phyloP scores from a whole-genome alignment of 106 monocot genomes.

The Agapanthus africanus region DNA sequence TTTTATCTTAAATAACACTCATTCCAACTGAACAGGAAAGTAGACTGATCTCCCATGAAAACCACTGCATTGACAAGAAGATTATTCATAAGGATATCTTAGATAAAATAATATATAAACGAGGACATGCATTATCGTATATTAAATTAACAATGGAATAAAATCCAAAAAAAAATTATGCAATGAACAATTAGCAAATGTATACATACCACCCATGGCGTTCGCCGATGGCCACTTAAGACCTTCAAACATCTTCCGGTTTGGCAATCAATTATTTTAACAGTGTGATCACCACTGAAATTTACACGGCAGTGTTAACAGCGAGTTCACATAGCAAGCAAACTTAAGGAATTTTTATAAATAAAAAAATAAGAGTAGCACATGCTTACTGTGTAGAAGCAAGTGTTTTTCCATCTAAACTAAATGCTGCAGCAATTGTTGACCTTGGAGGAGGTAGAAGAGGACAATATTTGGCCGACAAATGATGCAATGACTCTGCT shows the following conservation, averaged over 20 bases:
- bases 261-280: constrained; percentile 87
- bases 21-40: background rate
- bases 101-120: no score
- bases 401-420: constrained; percentile 82
- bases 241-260: constrained; percentile 87
- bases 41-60: background rate
- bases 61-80: background rate
- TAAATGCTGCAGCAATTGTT: constrained; percentile 98
- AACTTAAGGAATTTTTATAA: background rate
- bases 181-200: background rate
- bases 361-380: background rate
- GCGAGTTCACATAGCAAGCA: background rate
- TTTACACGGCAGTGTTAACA: background rate
- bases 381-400: constrained; percentile 93
- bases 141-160: no score
- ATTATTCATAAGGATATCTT: no score
- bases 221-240: constrained; percentile 92
- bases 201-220: constrained; percentile 95
- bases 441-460: constrained; percentile 92
- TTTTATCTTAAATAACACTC: background rate
- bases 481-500: constrained; percentile 73
- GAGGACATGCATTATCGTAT: background rate
- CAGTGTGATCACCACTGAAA: constrained; percentile 94
- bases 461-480: constrained; percentile 89
- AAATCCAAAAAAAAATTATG: background rate